These are phyloP conservation scores for Ochetophila trinervis DNA, from an alignment of 306 rosid species.

Conservation along the genomic window DNA sequence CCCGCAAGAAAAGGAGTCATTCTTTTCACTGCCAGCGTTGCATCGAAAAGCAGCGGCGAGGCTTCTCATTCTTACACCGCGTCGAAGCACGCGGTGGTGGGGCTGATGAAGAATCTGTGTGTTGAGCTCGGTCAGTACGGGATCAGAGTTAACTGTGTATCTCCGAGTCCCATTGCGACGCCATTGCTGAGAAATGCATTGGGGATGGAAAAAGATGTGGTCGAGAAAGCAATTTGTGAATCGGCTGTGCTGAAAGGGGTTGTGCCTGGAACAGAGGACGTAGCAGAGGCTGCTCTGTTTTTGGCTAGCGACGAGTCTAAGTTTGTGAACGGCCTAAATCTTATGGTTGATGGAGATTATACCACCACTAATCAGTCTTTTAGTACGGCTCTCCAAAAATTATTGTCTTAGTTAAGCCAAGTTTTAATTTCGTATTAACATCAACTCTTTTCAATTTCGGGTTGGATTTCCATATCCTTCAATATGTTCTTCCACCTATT, in stretches of 20 bases:
- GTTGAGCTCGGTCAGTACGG: constrained; percentile 48
- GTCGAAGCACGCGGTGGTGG: constrained; percentile 53
- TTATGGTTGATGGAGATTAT: neutral
- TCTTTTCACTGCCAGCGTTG: constrained; percentile 46
- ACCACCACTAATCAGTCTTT: neutral
- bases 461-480: too few species aligned
- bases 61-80: constrained; percentile 36
- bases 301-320: constrained; percentile 27
- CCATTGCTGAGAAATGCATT: constrained; percentile 29
- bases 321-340: neutral
- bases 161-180: constrained; percentile 39
- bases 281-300: constrained; percentile 25
- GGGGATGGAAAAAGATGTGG: constrained; percentile 24
- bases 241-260: constrained; percentile 21
- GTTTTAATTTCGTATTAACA: too few species aligned
- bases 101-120: constrained; percentile 45
- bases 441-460: too few species aligned
- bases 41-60: constrained; percentile 34
- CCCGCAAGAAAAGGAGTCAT: constrained; percentile 40
- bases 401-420: neutral
- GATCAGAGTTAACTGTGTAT: constrained; percentile 47
- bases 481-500: too few species aligned
- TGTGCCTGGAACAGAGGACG: constrained; percentile 17
- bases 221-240: constrained; percentile 16
- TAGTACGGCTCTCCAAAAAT: neutral